phyloP scores from a whole-genome alignment of 176 grass and related monocot species.

The Secale cereale region DNA sequence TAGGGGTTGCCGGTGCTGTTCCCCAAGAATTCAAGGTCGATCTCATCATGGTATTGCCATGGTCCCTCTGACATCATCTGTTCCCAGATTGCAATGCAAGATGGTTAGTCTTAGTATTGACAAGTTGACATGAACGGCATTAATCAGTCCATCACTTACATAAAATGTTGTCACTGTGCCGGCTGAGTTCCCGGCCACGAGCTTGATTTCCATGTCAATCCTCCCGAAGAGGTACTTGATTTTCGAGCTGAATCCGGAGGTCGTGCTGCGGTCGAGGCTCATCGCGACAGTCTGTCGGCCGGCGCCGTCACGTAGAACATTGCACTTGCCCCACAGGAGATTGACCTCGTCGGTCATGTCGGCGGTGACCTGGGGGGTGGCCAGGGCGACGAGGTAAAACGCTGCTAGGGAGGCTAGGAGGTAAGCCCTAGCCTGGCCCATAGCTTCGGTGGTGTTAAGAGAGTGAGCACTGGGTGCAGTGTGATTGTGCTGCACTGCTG shows the following conservation, averaged over 20 bases:
- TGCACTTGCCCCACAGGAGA: constrained; percentile 38
- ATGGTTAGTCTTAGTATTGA: constrained; percentile 33
- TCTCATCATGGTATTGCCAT: constrained; percentile 54
- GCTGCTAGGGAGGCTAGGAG: constrained; percentile 45
- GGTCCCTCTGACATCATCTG: constrained; percentile 40
- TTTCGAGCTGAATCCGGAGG: constrained; percentile 49
- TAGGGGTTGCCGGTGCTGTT: constrained; percentile 57
- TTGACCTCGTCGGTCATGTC: constrained; percentile 25
- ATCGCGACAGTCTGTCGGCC: constrained; percentile 37
- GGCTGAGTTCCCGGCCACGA: constrained; percentile 56
- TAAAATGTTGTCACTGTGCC: constrained; percentile 67
- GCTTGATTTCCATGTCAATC: constrained; percentile 63
- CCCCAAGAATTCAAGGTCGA: constrained; percentile 76
- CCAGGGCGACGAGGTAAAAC: constrained; percentile 2
- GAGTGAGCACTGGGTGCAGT: not conserved
- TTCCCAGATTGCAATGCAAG: constrained; percentile 5
- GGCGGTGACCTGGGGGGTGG: constrained; percentile 13
- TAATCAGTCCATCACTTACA: constrained; percentile 42
- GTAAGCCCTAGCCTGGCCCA: constrained; percentile 46
- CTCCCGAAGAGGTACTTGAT: constrained; percentile 45
- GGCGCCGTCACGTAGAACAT: not conserved
- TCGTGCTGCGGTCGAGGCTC: constrained; percentile 27
- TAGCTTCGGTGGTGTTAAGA: constrained; percentile 29
- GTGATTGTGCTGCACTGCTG: not conserved
- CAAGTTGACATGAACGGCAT: not conserved